Base-by-base conservation (phyloP, 768 basidiomycete genomes). In the Russula vinacea region DNA sequence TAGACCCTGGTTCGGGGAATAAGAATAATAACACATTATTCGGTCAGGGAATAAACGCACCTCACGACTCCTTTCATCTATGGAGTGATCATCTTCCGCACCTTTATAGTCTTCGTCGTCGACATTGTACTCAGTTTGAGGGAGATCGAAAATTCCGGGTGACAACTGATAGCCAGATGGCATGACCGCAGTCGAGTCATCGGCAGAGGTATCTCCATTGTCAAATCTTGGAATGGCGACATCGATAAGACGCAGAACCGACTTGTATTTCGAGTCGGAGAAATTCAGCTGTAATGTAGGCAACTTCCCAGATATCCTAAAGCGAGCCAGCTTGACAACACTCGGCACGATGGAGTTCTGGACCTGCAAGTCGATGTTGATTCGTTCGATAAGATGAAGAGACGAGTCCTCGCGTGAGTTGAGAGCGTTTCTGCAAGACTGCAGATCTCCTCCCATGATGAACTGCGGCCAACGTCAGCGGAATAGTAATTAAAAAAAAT, bases 291-390 rank as follows among this genome's bases (percentile, higher is more conserved):
- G 89, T 11, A 99, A 80, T 35, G 84, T 84, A 2, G 96, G 95
- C 45, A 99, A 78, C 64, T 87, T 88, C 9, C 95, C 97, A 0
- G 92, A 85, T 55, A 98, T 80, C 74, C 94, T 98, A 81, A 98
- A 90, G 44, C 89, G 83, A 2, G 94, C 84, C 53, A 98, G 81
- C 68, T 83, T 93, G 56, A 89, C 79, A 16, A 86, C 90, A 57
- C 84, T 85, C 0, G 92, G 89, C 37, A 97, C 87, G 68, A 98
- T 98, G 1, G 94, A 97, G 71, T 89, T 95, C 70, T 97, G 91
- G 19, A 97, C 84, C 71, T 87, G 83, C 54, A 98, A 83, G 68
- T 90, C 86, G 71, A 99, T 88, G 74, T 86, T 96, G 71, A 93
- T 92, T 52, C 92, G 85, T 77, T 98, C 97, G 47, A 99, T 77